Evolutionary conservation across 306 rosid species (phyloP), one percentile per base, ranked within the genome.

Genomic region (Malus asiatica): DNA sequence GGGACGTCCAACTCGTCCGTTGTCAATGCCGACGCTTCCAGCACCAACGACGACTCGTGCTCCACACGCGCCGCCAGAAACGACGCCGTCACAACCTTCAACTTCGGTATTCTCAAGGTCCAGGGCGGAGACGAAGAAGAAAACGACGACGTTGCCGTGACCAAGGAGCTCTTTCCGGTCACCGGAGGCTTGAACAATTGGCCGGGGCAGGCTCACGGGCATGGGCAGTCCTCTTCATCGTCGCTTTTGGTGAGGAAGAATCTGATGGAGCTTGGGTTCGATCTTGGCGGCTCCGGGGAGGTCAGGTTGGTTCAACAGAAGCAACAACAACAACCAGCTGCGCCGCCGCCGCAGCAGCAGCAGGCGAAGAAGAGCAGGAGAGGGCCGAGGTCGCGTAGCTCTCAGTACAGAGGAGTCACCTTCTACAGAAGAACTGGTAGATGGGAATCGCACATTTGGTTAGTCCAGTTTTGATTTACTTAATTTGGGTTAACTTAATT

Each of bases 361-460:
- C 93, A 75, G 84, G 88, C 77, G 82, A 96, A 89, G 91, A 96
- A 96, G 86, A 92, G 96, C 84, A 73, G 99, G 79, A 87, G 99
- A 75, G 99, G 99, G 23, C 99, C 99, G 44, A 85, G 99, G 92
- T 95, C 99, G 45, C 87, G 99, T 71, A 95, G 99, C 80, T 95
- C 99, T 74, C 99, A 92, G 91, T 95, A 90, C 80, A 79, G 99
- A 87, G 99, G 99, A 6, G 99, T 95, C 80, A 95, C 99, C 73
- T 95, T 95, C 86, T 95, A 95, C 62, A 78, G 99, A 76, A 92
- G 99, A 76, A 95, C 99, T n/a, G 99, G 99, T 66, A 85, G 99
- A 91, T 95, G 99, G 99, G 99, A 95, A 84, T 95, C 99, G 58
- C 99, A 95, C 88, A 96, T 96, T 83, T 96, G 99, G 99, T 96